A percentile compares a stretch with the other conserved stretches of the same genome.
phyloP scores from a whole-genome alignment of 495 filamentous ascomycete genomes.

The Penicillium pulvis region DNA sequence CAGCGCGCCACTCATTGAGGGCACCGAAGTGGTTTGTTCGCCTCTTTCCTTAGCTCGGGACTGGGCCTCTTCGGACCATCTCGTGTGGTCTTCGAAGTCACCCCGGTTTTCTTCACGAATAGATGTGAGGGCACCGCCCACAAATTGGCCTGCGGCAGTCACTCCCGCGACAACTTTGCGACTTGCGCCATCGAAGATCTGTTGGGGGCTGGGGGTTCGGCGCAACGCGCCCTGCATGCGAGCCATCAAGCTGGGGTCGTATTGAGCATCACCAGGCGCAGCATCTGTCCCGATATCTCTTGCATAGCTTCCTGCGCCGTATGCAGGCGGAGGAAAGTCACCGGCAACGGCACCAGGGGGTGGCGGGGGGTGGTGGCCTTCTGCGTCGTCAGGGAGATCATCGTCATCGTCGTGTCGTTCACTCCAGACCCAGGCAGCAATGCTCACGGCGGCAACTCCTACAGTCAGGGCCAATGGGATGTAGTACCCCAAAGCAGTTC shows the following conservation, averaged over 20 bases:
- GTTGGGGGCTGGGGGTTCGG: slow-evolving; percentile 86
- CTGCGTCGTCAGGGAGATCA: slow-evolving; percentile 50
- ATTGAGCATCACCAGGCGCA: slow-evolving; percentile 36
- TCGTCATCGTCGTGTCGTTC: slow-evolving; percentile 74
- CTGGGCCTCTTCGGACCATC: slow-evolving; percentile 82
- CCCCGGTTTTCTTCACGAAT: slow-evolving; percentile 83
- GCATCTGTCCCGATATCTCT: slow-evolving; percentile 32
- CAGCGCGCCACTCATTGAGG: slow-evolving; percentile 35
- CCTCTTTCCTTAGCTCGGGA: slow-evolving; percentile 40
- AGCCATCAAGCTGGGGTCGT: slow-evolving; percentile 67
- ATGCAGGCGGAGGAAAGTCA: slow-evolving; percentile 32
- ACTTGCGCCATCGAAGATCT: slow-evolving; percentile 78
- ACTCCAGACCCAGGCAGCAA: slow-evolving; percentile 92
- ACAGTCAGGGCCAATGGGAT: slow-evolving; percentile 81
- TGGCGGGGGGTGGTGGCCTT: slow-evolving; percentile 33
- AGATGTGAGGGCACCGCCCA: slow-evolving; percentile 76
- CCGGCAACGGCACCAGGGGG: slow-evolving; percentile 29
- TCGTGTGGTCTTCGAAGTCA: slow-evolving; percentile 77
- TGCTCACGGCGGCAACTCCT: slow-evolving; percentile 77
- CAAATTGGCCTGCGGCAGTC: slow-evolving; percentile 77
- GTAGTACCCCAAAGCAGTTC: slow-evolving; percentile 79
- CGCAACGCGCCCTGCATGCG: slow-evolving; percentile 82
- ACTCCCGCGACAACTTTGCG: slow-evolving; percentile 76
- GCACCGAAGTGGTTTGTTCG: slow-evolving; percentile 23
- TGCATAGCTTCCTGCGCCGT: slow-evolving; percentile 34